Evolutionary conservation across 164 flowering plant genomes (phyloP).

Genomic region (Magnolia officinalis): DNA sequence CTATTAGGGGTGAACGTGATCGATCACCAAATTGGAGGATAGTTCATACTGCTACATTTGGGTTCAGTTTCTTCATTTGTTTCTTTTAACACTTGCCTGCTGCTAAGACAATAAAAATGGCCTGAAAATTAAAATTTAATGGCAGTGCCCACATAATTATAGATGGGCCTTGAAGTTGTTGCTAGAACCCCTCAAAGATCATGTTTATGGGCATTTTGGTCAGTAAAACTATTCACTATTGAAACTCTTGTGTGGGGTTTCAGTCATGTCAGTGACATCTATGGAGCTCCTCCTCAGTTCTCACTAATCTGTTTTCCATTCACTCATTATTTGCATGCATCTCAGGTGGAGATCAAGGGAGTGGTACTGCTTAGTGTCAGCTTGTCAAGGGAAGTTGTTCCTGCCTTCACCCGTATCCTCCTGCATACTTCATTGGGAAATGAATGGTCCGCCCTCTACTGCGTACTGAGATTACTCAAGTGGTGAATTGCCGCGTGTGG

Average conservation of each 20-base stretch:
- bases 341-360: slow-evolving; percentile 69
- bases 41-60: no score
- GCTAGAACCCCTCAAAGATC: not conserved
- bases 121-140: no score
- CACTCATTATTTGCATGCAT: not conserved
- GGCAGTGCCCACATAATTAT: not conserved
- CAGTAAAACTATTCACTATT: not conserved
- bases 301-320: no score
- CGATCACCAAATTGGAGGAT: no score
- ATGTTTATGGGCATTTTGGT: not conserved
- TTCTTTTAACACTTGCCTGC: no score
- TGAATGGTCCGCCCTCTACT: slow-evolving; percentile 79
- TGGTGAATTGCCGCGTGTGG: slow-evolving; percentile 92
- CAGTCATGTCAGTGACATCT: not conserved
- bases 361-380: slow-evolving; percentile 71
- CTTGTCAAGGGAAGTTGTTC: slow-evolving; percentile 88
- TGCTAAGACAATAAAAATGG: no score
- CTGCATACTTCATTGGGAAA: slow-evolving; percentile 80
- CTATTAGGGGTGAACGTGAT: no score
- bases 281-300: no score
- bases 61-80: no score
- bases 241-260: not conserved
- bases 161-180: not conserved
- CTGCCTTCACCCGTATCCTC: slow-evolving; percentile 85
- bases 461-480: slow-evolving; percentile 90